Evolutionary conservation across 2,329 filamentous ascomycete species (phyloP).

Genomic region (Beauveria australis): DNA sequence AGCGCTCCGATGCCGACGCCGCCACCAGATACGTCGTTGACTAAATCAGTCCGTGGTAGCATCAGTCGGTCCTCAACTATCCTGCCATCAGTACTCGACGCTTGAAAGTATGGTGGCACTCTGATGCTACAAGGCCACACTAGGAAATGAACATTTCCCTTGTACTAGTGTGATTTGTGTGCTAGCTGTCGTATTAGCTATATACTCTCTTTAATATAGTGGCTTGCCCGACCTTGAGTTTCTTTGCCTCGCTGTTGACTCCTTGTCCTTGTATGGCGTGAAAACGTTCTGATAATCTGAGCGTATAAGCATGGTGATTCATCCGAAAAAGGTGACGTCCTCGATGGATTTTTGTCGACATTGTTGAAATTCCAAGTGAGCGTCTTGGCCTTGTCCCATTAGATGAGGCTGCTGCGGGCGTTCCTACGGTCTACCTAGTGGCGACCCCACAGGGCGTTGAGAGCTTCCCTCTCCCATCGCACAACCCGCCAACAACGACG

Average conservation of each 20-base stretch:
- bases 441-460: background rate
- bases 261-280: background rate
- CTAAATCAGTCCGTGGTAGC: background rate
- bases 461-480: background rate
- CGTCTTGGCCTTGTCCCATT: background rate
- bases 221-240: background rate
- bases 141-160: background rate
- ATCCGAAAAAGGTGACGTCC: too few relatives aligned
- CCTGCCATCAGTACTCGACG: background rate
- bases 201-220: background rate
- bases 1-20: conserved; percentile 1
- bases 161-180: background rate
- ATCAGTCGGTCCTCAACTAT: background rate
- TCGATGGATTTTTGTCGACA: too few relatives aligned
- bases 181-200: background rate
- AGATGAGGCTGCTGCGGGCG: background rate
- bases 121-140: background rate
- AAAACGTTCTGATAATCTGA: too few relatives aligned
- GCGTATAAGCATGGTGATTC: too few relatives aligned
- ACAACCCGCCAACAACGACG: background rate
- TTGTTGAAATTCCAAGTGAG: background rate
- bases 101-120: background rate
- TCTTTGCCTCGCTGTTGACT: background rate
- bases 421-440: background rate
- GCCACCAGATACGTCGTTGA: conserved; percentile 1